A percentile compares a stretch with the other conserved stretches of the same genome.
Evolutionary conservation across 164 flowering plant species (phyloP).

Genomic region (Magnolia changhungtana): DNA sequence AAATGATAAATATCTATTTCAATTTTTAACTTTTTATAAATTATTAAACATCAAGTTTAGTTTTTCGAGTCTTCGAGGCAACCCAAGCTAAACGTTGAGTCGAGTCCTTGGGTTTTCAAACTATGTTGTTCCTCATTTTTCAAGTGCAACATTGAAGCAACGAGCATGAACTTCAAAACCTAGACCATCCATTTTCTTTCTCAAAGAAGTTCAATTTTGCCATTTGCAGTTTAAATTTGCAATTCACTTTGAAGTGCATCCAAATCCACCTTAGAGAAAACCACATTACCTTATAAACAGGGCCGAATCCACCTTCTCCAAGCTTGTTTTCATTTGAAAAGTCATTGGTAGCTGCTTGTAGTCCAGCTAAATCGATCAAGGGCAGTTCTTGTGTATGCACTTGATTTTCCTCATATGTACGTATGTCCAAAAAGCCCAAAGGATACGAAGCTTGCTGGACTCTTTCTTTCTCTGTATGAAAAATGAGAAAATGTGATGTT

Average conservation of each 20-base stretch:
- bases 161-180: not conserved
- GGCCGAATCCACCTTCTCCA: too few relatives aligned
- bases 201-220: not conserved
- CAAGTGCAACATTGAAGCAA: not conserved
- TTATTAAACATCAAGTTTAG: too few relatives aligned
- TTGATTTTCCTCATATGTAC: not conserved
- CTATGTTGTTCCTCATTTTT: not conserved
- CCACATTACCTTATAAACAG: not conserved
- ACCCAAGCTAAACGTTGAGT: not conserved
- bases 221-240: not conserved
- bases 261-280: too few relatives aligned
- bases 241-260: too few relatives aligned
- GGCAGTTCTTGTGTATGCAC: not conserved
- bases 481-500: not conserved
- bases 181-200: constrained; percentile 7
- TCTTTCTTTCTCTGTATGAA: not conserved
- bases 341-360: not conserved
- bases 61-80: not conserved
- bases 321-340: too few relatives aligned
- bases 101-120: not conserved
- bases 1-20: too few relatives aligned
- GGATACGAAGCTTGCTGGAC: not conserved
- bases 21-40: too few relatives aligned
- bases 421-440: not conserved
- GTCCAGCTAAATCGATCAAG: not conserved